phyloP scores from a whole-genome alignment of 2,329 filamentous ascomycete genomes.

The Didymella lethalis region DNA sequence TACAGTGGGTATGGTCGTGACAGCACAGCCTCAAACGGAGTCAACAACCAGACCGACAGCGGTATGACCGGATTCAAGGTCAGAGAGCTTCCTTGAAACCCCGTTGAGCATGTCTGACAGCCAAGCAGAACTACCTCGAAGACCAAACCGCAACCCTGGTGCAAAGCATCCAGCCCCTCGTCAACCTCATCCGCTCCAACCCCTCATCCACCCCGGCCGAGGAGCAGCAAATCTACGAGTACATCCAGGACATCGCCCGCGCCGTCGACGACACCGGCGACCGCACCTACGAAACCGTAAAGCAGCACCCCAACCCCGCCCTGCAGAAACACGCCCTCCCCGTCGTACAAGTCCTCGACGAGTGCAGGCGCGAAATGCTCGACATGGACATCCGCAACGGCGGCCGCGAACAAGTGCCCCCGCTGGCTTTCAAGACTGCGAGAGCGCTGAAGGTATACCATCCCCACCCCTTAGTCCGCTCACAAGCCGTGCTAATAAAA shows the following conservation, averaged over 20 bases:
- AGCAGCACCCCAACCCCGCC: conserved; percentile 58
- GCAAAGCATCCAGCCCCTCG: conserved; percentile 81
- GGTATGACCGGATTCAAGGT: conserved; percentile 68
- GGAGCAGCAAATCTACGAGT: conserved; percentile 64
- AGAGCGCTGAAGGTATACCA: conserved; percentile 73
- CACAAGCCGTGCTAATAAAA: neutral
- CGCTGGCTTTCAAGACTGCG: conserved; percentile 86
- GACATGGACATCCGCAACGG: conserved; percentile 68
- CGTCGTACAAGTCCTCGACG: conserved; percentile 65
- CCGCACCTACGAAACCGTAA: conserved; percentile 65
- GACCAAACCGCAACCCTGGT: conserved; percentile 82
- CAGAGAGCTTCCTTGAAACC: conserved; percentile 29
- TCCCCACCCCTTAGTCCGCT: neutral
- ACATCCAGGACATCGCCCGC: conserved; percentile 74
- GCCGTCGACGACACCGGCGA: conserved; percentile 75
- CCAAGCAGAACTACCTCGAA: conserved; percentile 73
- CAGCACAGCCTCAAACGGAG: conserved; percentile 39
- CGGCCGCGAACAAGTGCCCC: conserved; percentile 71
- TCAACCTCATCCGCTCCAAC: conserved; percentile 68
- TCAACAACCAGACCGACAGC: conserved; percentile 35
- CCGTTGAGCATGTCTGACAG: conserved; percentile 22
- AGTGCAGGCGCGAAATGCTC: conserved; percentile 71
- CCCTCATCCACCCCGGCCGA: conserved; percentile 41
- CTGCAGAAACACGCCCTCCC: conserved; percentile 60
- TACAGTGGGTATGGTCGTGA: conserved; percentile 48